Base-by-base conservation (phyloP, 2,329 filamentous ascomycete species). In the Hirsutella rhossiliensis region DNA sequence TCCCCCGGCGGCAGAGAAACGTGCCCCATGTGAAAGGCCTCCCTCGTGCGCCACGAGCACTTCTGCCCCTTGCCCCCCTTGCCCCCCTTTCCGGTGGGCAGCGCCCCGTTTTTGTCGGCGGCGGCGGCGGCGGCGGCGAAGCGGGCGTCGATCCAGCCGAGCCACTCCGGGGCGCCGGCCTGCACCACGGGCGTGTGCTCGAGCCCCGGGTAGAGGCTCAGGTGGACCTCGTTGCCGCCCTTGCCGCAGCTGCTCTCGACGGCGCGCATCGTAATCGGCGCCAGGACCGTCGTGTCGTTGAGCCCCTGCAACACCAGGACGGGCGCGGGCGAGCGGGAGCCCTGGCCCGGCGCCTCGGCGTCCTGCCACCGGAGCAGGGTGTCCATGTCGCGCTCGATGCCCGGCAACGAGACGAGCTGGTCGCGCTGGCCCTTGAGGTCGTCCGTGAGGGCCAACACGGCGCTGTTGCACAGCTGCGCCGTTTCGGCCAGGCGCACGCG, bases 241-340 rank as follows among this genome's bases (percentile, higher is more conserved):
- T 12, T 28, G 34, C 23, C 6, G 9, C 47, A 50, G 27, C 44
- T 30, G 12, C 9, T 12, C 18, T 41, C 8, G n/a, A 23, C 44
- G 13, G 47, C 47, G 11, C 43, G 4, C 13, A 23, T 34, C 34
- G 48, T 48, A 11, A 28, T 39, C 13, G 18, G 13, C 5, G 42
- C 32, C 28, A 38, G 12, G 5, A 48, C 45, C 12, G 43, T 23
- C 11, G 38, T 47, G 43, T 50, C 48, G 17, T 45, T 39, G 32
- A 44, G 32, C 15, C 45, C 45, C 40, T 50, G 48, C 18, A 50
- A 17, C 18, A 50, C 43, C 6, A 50, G 43, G 11, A 50, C 31
- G 4, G 47, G 44, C 13, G 39, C 36, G 8, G 38, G 38, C 13
- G 39, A 40, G 23, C 18, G 34, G 11, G 15, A 42, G 13, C 48